Percentiles rank a stretch among this genome's conserved stretches.
Conservation (phyloP, 371 early-diverging fungal genomes). For the Mortierella sp. region DNA sequence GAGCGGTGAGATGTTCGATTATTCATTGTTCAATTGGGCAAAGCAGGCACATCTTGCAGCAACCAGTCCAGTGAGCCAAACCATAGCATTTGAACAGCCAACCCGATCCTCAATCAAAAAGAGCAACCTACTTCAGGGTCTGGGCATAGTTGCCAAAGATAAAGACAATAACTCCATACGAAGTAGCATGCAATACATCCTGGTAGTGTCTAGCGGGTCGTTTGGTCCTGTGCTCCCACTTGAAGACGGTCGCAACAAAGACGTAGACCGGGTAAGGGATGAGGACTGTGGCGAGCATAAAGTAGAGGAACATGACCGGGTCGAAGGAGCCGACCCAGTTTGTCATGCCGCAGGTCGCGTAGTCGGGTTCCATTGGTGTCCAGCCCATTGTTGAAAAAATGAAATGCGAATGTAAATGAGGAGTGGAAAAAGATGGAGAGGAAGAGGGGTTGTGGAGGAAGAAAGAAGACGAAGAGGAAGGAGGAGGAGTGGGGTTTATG, state of each 20-base stretch:
- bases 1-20: neutral
- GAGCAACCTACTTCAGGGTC: conserved; percentile 66
- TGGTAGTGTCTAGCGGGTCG: conserved; percentile 75
- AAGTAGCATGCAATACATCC: conserved; percentile 68
- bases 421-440: neutral
- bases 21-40: neutral
- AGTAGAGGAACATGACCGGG: conserved; percentile 66
- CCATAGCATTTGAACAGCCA: too few relatives aligned
- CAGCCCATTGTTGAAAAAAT: conserved; percentile 44
- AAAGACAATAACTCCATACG: conserved; percentile 79
- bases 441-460: neutral
- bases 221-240: conserved; percentile 77
- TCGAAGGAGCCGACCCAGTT: conserved; percentile 62
- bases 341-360: conserved; percentile 51
- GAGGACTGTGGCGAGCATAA: conserved; percentile 67
- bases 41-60: neutral
- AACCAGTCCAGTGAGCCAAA: too few relatives aligned
- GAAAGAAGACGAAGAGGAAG: neutral
- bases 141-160: conserved; percentile 86
- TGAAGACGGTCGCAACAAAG: conserved; percentile 66
- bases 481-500: neutral
- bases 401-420: neutral
- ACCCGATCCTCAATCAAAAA: too few relatives aligned
- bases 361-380: conserved; percentile 51
- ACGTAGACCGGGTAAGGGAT: conserved; percentile 72